Conservation (phyloP, 257 asterid genomes). For the Solanum medicagineum region DNA sequence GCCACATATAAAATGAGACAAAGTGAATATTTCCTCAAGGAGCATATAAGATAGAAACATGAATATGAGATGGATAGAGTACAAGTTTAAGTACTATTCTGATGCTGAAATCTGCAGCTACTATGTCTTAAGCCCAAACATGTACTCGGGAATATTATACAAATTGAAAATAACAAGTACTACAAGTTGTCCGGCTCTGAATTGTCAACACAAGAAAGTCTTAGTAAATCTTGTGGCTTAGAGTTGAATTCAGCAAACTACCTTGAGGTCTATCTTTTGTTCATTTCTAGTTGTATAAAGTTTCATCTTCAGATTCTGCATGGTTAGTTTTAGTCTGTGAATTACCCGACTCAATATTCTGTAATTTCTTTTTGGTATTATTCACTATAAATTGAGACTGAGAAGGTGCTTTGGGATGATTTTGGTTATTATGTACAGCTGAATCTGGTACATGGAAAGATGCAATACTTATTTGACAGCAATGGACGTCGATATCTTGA, state of each 20-base stretch:
- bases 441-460: conserved; percentile 84
- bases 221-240: not conserved
- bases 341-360: not conserved
- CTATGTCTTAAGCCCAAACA: not conserved
- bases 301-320: not conserved
- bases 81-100: not conserved
- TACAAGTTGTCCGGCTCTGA: not conserved
- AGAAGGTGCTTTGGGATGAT: not conserved
- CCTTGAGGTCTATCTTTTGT: not conserved
- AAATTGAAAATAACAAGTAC: not conserved
- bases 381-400: not conserved
- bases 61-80: not conserved
- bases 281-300: not conserved
- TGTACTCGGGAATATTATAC: not conserved
- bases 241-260: not conserved
- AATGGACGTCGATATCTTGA: conserved; percentile 76
- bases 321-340: not conserved
- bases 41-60: not conserved
- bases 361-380: not conserved
- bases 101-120: not conserved
- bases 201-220: not conserved
- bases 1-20: too few relatives aligned
- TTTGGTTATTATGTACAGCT: conserved; percentile 26
- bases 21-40: not conserved
- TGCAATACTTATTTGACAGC: conserved; percentile 83